These are phyloP conservation scores for Wallacemonas collosoma DNA, from an alignment of 208 protist species.

Conservation along the genomic window DNA sequence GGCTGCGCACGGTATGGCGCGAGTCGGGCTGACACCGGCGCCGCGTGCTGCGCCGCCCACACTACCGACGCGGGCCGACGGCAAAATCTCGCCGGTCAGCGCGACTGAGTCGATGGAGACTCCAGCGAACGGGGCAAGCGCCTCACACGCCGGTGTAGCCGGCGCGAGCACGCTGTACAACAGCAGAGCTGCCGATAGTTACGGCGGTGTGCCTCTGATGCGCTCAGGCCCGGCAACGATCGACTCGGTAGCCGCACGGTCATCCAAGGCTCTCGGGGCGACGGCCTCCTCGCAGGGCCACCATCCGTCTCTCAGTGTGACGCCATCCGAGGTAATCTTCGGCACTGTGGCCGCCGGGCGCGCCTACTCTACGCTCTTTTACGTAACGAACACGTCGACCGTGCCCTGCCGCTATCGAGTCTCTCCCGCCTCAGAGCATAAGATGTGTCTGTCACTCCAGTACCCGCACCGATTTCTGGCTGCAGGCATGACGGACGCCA, in stretches of 20 bases:
- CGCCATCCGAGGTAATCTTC: conserved; percentile 40
- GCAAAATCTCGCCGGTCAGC: background rate
- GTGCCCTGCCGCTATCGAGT: conserved; percentile 84
- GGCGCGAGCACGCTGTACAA: background rate
- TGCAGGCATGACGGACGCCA: conserved; percentile 63
- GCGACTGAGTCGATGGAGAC: background rate
- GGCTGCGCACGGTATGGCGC: background rate
- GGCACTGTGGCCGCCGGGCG: conserved; percentile 46
- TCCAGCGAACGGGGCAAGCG: background rate
- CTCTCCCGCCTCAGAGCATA: conserved; percentile 25
- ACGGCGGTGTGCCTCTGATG: conserved; percentile 18
- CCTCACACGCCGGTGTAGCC: background rate
- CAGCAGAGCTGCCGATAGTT: conserved; percentile 8
- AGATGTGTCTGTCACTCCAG: conserved; percentile 36
- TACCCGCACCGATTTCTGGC: conserved; percentile 80
- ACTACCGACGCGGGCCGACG: background rate
- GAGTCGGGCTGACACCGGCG: background rate
- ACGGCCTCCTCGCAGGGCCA: conserved; percentile 23
- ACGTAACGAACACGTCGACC: conserved; percentile 72
- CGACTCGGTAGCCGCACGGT: background rate
- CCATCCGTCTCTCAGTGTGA: conserved; percentile 21
- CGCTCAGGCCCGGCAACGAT: background rate
- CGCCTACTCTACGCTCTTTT: conserved; percentile 48
- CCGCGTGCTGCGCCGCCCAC: background rate
- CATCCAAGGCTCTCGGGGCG: background rate